A percentile compares a stretch with the other conserved stretches of the same genome.
phyloP scores from a whole-genome alignment of 768 basidiomycete genomes.

The Cyclocybe aegerita region DNA sequence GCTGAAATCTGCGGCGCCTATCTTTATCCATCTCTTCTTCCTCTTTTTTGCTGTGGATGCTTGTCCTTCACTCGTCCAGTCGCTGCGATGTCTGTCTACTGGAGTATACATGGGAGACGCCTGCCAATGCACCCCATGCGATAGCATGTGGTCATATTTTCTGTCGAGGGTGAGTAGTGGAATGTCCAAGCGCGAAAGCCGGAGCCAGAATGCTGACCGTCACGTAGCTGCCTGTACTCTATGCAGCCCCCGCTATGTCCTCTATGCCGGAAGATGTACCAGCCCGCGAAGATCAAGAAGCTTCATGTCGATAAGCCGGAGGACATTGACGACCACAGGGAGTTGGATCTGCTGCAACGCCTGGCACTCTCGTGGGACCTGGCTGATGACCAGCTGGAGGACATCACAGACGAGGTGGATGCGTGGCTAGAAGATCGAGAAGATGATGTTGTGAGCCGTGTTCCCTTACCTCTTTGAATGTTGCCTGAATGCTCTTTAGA shows the following conservation, averaged over 20 bases:
- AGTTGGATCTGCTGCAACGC: slow-evolving; percentile 35
- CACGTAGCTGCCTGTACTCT: slow-evolving; percentile 51
- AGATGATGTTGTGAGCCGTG: slow-evolving; percentile 35
- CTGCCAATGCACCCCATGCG: slow-evolving; percentile 57
- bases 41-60: slow-evolving; percentile 25
- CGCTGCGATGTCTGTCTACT: slow-evolving; percentile 79
- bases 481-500: slow-evolving; percentile 8
- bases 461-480: slow-evolving; percentile 16
- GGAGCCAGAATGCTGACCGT: slow-evolving; percentile 2
- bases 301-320: slow-evolving; percentile 60
- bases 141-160: slow-evolving; percentile 81
- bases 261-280: slow-evolving; percentile 63
- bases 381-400: slow-evolving; percentile 31
- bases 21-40: not conserved
- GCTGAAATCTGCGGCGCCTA: not conserved
- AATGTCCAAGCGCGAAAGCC: not conserved
- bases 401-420: slow-evolving; percentile 47
- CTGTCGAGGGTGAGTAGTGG: slow-evolving; percentile 56
- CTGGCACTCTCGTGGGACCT: slow-evolving; percentile 40
- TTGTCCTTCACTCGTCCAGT: slow-evolving; percentile 69
- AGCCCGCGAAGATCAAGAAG: slow-evolving; percentile 58
- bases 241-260: slow-evolving; percentile 58
- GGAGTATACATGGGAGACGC: slow-evolving; percentile 51
- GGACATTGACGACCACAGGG: slow-evolving; percentile 32
- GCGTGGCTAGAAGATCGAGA: slow-evolving; percentile 46